Conservation (phyloP, 2,329 filamentous ascomycete genomes). For the Beauveria rudraprayagi region DNA sequence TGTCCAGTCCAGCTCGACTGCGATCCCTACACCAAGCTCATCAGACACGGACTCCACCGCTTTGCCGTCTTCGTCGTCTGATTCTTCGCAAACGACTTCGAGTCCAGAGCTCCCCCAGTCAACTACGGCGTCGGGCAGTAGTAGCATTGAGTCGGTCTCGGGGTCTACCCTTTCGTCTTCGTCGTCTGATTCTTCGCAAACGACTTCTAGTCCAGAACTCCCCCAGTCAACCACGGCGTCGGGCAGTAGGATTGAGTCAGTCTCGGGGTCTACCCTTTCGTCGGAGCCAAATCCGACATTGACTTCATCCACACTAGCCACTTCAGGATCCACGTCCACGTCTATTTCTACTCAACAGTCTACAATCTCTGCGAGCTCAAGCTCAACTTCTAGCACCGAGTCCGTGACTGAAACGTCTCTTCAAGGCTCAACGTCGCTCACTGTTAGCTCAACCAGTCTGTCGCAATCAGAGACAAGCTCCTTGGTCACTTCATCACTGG, state of each 20-base stretch:
- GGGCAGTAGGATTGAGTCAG: not conserved
- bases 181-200: not conserved
- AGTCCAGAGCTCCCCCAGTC: too few relatives aligned
- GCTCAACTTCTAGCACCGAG: not conserved
- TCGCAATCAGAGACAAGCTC: not conserved
- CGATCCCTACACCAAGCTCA: not conserved
- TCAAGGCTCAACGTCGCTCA: not conserved
- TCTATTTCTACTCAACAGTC: not conserved
- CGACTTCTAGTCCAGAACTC: not conserved
- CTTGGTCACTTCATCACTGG: not conserved
- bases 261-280: not conserved
- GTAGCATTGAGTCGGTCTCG: not conserved
- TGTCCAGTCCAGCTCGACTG: not conserved
- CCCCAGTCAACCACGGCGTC: not conserved
- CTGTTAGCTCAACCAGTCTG: not conserved
- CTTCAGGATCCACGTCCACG: not conserved
- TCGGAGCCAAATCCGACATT: not conserved
- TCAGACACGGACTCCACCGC: not conserved
- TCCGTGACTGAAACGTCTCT: not conserved
- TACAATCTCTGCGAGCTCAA: not conserved
- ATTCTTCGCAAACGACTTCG: too few relatives aligned
- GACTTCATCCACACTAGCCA: not conserved
- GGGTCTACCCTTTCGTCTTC: not conserved
- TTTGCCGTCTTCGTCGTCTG: too few relatives aligned
- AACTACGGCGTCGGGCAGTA: not conserved